Conservation (phyloP, 768 basidiomycete species). For the Kwoniella mangroviensis region DNA sequence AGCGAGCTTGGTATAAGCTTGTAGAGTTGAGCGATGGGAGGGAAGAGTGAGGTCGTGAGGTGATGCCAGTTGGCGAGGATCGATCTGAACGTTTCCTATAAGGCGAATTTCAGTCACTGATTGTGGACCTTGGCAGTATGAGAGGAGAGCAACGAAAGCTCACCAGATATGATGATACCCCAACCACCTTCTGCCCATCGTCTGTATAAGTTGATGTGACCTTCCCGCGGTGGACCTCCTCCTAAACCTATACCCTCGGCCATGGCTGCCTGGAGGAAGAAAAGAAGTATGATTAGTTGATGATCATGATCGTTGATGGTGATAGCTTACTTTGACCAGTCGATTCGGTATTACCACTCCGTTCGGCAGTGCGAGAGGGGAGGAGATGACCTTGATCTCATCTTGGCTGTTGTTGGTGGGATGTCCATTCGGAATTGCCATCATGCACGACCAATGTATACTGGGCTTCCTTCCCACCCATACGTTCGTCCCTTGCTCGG, state of each 20-base stretch:
- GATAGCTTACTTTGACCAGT: constrained; percentile 61
- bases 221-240: constrained; percentile 73
- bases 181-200: constrained; percentile 76
- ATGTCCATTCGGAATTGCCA: not conserved
- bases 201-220: constrained; percentile 70
- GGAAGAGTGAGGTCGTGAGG: constrained; percentile 40
- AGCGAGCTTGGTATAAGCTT: constrained; percentile 31
- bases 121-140: too few relatives aligned
- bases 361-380: constrained; percentile 35
- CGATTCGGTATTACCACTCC: constrained; percentile 59
- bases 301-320: not conserved
- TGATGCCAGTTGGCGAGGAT: constrained; percentile 44
- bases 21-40: constrained; percentile 17
- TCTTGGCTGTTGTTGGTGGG: not conserved
- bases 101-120: not conserved
- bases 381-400: constrained; percentile 34
- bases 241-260: constrained; percentile 79
- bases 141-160: constrained; percentile 4
- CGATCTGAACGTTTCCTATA: constrained; percentile 52
- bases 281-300: not conserved
- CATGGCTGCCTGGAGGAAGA: constrained; percentile 73
- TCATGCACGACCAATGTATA: too few relatives aligned
- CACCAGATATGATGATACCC: constrained; percentile 87
- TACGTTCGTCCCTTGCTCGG: too few relatives aligned
- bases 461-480: too few relatives aligned